Base-by-base conservation (phyloP, 2,329 filamentous ascomycete species). In the Xylaria sp. region DNA sequence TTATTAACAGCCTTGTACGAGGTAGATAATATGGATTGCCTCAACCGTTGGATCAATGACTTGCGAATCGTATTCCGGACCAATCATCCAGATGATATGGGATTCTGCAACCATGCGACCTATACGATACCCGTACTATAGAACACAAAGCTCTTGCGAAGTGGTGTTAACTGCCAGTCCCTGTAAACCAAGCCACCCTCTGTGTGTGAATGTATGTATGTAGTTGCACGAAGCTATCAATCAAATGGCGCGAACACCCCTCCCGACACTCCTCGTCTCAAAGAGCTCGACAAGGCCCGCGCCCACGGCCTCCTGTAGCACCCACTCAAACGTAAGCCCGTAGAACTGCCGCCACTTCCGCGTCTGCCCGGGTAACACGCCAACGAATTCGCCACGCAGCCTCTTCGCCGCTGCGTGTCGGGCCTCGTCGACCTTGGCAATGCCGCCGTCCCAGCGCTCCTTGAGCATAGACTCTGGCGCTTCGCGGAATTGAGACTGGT, bases 201-300 rank as follows among this genome's bases (percentile, higher is more conserved):
- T 42, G 37, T 30, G 23, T 30, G 23, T 30, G 23, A 16, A 16
- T 30, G 37, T 3, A 42, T 10, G 11, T 42, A 42, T 42, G 37
- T 42, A 42, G 37, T 42, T 9, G 11, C 37, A 47, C 18, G 23
- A 51, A 48, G 6, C 13, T 8, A 37, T 23, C 18, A 16, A 52
- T 61, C 71, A 73, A 59, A 80, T 58, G 54, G 73, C 73, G 65
- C 84, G 78, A 59, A 90, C 80, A 9, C 84, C 89, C 61, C 82
- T 78, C 1, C 89, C 89, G n/a, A 91, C 87, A 67, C 84, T 88
- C 11, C 86, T 80, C 10, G 89, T 92, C 68, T 90, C 83, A 71
- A 92, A 92, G 11, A 90, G 75, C 73, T 92, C 89, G 3, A 91
- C 80, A 13, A 87, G 69, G 1, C 89, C 89, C 34, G 85, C 78